Percentiles rank a stretch among this genome's conserved stretches.
phyloP scores from a whole-genome alignment of 495 filamentous ascomycete genomes.

The Penicillium roqueforti region DNA sequence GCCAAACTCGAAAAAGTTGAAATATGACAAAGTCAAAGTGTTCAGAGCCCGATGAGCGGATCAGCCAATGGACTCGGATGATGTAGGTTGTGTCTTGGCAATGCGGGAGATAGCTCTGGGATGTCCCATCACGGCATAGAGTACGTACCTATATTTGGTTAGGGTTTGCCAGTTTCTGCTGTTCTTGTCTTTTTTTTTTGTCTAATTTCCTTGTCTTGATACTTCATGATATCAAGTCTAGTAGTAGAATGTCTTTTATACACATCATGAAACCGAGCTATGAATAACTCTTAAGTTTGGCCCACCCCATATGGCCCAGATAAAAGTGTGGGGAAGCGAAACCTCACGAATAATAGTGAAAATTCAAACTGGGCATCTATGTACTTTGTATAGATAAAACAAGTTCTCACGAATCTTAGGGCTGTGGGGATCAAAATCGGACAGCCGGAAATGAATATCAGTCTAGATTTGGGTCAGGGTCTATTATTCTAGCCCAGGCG shows the following conservation, averaged over 20 bases:
- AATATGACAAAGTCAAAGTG: constrained; percentile 13
- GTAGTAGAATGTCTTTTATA: neutral
- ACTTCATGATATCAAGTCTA: too few relatives aligned
- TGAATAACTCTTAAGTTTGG: neutral
- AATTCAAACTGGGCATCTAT: too few relatives aligned
- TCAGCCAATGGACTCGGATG: constrained; percentile 8
- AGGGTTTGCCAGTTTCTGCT: neutral
- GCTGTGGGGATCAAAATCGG: too few relatives aligned
- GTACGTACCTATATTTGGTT: constrained; percentile 1
- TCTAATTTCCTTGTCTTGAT: too few relatives aligned
- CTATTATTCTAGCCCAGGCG: too few relatives aligned
- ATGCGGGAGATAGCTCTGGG: constrained; percentile 13
- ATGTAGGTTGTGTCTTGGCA: constrained; percentile 16
- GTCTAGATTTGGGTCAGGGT: too few relatives aligned
- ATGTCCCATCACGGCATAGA: neutral
- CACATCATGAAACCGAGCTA: constrained; percentile 6
- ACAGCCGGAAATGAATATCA: too few relatives aligned
- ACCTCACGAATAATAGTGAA: constrained; percentile 23
- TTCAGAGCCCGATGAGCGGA: constrained; percentile 8
- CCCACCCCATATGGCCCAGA: constrained; percentile 1
- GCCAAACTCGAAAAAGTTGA: neutral
- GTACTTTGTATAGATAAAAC: too few relatives aligned
- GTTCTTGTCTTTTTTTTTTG: neutral
- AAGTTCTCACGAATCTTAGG: too few relatives aligned
- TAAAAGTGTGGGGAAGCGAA: constrained; percentile 28